A percentile compares a stretch with the other conserved stretches of the same genome.
phyloP scores from a whole-genome alignment of 306 rosid species.

The Albizia julibrissin region DNA sequence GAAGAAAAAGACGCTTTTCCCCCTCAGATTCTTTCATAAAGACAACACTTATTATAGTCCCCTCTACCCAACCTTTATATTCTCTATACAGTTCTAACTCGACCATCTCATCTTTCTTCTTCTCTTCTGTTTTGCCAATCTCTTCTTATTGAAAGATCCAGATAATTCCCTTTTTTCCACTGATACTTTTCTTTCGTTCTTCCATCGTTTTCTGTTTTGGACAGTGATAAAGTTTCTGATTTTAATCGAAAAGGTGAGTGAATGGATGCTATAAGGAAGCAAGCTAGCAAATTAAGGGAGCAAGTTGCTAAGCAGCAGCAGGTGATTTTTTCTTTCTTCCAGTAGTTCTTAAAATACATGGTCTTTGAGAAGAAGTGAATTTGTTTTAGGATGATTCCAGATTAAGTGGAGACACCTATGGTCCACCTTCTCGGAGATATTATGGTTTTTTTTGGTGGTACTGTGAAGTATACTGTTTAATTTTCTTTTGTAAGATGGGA shows the following conservation, averaged over 20 bases:
- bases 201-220: constrained; percentile 23
- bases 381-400: constrained; percentile 3
- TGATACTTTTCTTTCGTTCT: neutral
- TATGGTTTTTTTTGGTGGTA: constrained; percentile 17
- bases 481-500: constrained; percentile 18
- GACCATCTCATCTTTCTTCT: neutral
- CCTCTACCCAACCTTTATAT: constrained; percentile 6
- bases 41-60: neutral
- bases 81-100: neutral
- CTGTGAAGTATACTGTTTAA: constrained; percentile 25
- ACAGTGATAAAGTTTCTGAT: constrained; percentile 25
- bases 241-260: constrained; percentile 37
- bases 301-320: constrained; percentile 95
- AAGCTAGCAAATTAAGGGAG: constrained; percentile 86
- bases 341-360: neutral
- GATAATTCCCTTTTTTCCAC: constrained; percentile 20
- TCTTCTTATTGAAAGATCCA: constrained; percentile 19
- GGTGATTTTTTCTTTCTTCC: constrained; percentile 44
- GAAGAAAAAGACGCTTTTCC: constrained; percentile 21
- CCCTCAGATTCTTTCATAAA: constrained; percentile 13
- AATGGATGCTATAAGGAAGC: constrained; percentile 94
- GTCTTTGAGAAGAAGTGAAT: neutral
- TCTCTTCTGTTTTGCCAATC: constrained; percentile 13
- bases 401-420: constrained; percentile 10
- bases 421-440: neutral